These are phyloP conservation scores for Beta macrorhiza DNA, from an alignment of 179 eudicot species.

Conservation along the genomic window DNA sequence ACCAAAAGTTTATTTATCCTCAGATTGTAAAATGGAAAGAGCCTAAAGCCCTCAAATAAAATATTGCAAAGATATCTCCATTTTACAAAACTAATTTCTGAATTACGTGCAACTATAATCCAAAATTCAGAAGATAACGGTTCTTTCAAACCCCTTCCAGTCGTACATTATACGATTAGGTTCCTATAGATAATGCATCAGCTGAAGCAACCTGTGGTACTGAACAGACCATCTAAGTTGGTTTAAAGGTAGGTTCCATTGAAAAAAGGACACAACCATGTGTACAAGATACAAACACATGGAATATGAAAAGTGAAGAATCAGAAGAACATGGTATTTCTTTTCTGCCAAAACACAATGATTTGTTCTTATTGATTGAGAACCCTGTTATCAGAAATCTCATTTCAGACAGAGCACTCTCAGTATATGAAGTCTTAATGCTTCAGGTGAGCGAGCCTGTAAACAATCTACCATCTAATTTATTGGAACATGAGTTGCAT, in stretches of 20 bases:
- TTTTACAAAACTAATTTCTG: background rate
- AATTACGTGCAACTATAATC: no score
- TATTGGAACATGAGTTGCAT: background rate
- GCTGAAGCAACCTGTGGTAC: no score
- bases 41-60: background rate
- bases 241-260: background rate
- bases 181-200: no score
- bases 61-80: background rate
- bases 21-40: background rate
- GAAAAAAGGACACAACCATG: background rate
- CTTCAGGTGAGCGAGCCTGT: no score
- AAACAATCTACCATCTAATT: background rate
- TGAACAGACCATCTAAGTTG: background rate
- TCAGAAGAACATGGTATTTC: no score
- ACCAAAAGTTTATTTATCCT: background rate
- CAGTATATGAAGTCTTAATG: no score
- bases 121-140: no score
- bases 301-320: no score
- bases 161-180: no score
- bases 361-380: background rate
- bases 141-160: no score
- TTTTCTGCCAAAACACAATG: background rate
- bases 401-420: background rate
- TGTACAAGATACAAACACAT: background rate
- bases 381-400: background rate